These are phyloP conservation scores for Colletotrichum costaricense DNA, from an alignment of 2,329 filamentous ascomycete species.

Conservation along the genomic window DNA sequence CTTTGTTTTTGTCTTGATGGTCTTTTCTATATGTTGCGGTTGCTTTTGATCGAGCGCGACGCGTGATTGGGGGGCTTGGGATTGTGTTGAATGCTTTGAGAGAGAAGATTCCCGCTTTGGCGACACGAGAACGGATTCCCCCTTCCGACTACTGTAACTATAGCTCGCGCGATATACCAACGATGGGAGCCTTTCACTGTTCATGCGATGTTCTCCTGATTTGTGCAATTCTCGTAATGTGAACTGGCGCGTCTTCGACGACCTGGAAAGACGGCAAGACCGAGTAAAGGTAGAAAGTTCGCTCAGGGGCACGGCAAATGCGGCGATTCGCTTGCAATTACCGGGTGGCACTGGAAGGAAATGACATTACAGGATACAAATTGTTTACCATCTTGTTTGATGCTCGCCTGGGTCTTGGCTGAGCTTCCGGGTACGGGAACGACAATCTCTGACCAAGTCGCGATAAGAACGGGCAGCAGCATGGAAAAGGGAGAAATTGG, in stretches of 20 bases:
- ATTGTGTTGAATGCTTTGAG: background rate
- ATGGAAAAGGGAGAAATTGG: background rate
- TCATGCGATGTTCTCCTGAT: background rate
- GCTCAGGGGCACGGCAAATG: background rate
- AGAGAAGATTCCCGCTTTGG: background rate
- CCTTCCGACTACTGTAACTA: constrained; percentile 31
- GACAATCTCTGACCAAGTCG: background rate
- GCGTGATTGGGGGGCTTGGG: background rate
- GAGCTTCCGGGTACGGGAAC: background rate
- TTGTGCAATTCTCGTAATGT: background rate
- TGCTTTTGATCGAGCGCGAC: background rate
- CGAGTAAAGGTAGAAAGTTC: background rate
- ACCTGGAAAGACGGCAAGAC: background rate
- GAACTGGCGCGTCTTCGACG: background rate
- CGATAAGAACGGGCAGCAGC: no score
- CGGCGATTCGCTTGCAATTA: background rate
- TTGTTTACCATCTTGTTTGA: constrained; percentile 1
- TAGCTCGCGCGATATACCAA: constrained; percentile 35
- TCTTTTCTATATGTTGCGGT: background rate
- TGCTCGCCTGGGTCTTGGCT: constrained; percentile 3
- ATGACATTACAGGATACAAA: background rate
- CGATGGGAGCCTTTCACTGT: constrained; percentile 29
- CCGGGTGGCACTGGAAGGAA: background rate
- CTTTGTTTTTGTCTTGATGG: background rate
- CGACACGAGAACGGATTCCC: background rate